Evolutionary conservation across 1,139 yeast genomes (phyloP), one percentile per base, ranked within the genome.

Genomic region (Geotrichum restrictum): DNA sequence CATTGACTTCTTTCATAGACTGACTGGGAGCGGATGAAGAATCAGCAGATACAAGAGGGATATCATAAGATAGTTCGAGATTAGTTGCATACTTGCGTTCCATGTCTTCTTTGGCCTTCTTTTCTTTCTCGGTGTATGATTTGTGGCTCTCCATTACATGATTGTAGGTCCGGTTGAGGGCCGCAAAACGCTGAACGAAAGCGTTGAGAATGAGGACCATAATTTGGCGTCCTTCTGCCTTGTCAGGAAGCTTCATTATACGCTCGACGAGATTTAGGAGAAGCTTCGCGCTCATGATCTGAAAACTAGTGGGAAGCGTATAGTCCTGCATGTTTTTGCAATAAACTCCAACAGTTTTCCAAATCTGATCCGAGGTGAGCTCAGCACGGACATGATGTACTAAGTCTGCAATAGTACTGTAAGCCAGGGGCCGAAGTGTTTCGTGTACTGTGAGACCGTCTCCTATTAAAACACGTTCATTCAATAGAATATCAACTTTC

Each of bases 261-360:
- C 95, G 75, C 62, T 94, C 98, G 27, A 93, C 94, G 61, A 94
- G 74, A 66, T 93, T 94, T 58, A 93, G 72, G 36, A 94, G 71
- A 36, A 94, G 74, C 69, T 91, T 93, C 3, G 98, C 97, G 71
- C 97, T 88, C 98, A 93, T 89, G 19, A 93, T 88, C 68, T 94
- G 98, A 40, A 91, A 96, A 6, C 96, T 88, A 55, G 89, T 77
- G 0, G 96, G 95, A 59, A 94, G 72, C 0, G 94, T 75, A 60
- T 82, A 83, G 64, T 93, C 98, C 61, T 85, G 86, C 59, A 94
- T 74, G 60, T 88, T 82, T 39, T 78, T 81, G 63, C 96, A 86
- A 65, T 88, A 94, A 52, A 88, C 86, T 45, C 77, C 78, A 3
- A 94, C 95, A 0, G 96, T 88, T 54, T 86, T 84, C 84, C 95